Evolutionary conservation across 2,329 filamentous ascomycete genomes (phyloP).

Genomic region (Colletotrichum echinochloae): DNA sequence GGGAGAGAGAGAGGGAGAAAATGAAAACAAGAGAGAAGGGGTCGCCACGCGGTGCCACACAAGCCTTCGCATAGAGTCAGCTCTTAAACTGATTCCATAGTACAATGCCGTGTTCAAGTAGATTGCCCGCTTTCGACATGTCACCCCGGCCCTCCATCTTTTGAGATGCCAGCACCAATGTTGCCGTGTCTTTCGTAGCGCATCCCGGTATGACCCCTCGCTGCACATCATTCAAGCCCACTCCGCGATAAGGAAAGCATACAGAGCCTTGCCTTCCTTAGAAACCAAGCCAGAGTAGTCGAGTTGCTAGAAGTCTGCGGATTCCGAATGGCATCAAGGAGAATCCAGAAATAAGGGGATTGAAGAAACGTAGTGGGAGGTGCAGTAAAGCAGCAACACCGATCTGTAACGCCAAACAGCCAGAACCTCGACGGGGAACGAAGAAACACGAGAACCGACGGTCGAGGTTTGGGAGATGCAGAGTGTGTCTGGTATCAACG

Average conservation of each 20-base stretch:
- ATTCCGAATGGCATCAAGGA: constrained; percentile 12
- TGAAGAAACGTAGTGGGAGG: constrained; percentile 36
- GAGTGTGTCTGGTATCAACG: constrained; percentile 71
- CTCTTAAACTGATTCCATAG: neutral
- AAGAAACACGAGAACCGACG: constrained; percentile 17
- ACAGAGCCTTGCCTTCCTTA: constrained; percentile 6
- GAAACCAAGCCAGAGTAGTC: neutral
- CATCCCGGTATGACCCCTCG: constrained; percentile 3
- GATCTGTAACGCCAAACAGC: constrained; percentile 52
- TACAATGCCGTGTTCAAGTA: constrained; percentile 27
- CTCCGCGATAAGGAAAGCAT: constrained; percentile 11
- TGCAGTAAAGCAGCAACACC: constrained; percentile 35
- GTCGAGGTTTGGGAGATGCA: constrained; percentile 57
- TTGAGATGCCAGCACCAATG: constrained; percentile 5
- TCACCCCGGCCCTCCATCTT: constrained; percentile 15
- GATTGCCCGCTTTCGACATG: constrained; percentile 22
- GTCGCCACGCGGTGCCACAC: constrained; percentile 34
- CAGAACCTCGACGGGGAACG: constrained; percentile 49
- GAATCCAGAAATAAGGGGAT: constrained; percentile 33
- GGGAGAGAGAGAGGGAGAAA: constrained; percentile 33
- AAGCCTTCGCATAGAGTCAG: constrained; percentile 36
- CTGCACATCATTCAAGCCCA: constrained; percentile 23
- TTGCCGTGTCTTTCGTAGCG: constrained; percentile 20
- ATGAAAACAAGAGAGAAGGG: constrained; percentile 33
- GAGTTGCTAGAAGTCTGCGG: constrained; percentile 10